These are phyloP conservation scores for Blastocystis sp. DNA, from an alignment of 352 stramenopile genomes.

Conservation along the genomic window DNA sequence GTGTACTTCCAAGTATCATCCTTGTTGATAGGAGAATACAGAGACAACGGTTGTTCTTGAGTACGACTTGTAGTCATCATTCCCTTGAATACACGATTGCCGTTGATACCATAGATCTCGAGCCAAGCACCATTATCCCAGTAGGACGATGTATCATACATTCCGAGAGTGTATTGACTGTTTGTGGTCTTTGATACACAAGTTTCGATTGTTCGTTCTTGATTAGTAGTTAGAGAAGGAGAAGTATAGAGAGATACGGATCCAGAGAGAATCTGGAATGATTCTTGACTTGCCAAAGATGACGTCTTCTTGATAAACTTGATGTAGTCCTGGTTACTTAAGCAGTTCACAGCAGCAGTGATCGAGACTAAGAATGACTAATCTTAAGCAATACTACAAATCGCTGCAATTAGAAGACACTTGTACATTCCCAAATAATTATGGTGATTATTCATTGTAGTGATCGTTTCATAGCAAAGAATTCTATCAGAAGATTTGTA, in stretches of 20 bases:
- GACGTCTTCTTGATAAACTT: background rate
- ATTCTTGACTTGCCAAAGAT: background rate
- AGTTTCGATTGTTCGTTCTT: background rate
- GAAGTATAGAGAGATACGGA: background rate
- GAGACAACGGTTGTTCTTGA: background rate
- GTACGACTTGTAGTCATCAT: background rate
- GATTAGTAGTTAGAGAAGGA: background rate
- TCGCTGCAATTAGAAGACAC: too few relatives aligned
- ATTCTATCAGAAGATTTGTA: too few relatives aligned
- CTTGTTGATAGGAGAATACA: slow-evolving; percentile 2
- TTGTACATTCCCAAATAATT: too few relatives aligned
- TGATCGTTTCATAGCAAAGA: too few relatives aligned
- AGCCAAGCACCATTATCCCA: background rate
- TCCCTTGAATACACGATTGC: slow-evolving; percentile 8
- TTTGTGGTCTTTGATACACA: background rate
- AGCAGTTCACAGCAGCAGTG: background rate
- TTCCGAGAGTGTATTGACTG: slow-evolving; percentile 11
- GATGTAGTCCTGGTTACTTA: background rate
- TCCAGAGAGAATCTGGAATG: background rate
- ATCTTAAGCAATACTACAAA: background rate
- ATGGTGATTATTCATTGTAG: background rate
- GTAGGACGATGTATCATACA: background rate
- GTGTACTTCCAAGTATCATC: background rate
- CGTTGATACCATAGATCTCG: background rate
- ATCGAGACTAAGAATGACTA: background rate